Evolutionary conservation across 2,329 filamentous ascomycete genomes (phyloP).

Genomic region (Ramularia collo-cygni): DNA sequence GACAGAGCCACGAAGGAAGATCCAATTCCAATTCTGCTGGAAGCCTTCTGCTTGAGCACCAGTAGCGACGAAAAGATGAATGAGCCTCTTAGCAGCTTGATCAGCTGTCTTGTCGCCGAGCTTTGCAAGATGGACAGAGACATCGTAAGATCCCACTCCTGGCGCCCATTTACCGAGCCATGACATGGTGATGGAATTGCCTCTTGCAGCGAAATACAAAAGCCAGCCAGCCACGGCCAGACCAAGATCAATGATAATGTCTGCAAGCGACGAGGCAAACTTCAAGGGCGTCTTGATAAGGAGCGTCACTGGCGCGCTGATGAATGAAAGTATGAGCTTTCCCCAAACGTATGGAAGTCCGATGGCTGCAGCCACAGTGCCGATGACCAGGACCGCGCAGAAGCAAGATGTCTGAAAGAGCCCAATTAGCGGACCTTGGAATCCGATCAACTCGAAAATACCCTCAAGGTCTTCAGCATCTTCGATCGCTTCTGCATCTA

Average conservation of each 20-base stretch:
- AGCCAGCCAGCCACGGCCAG: conserved; percentile 50
- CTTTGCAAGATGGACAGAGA: conserved; percentile 13
- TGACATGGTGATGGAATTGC: conserved; percentile 1
- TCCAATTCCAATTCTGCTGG: conserved; percentile 21
- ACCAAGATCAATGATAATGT: conserved; percentile 67
- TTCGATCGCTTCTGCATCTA: conserved; percentile 69
- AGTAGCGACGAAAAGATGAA: conserved; percentile 15
- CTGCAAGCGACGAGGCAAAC: conserved; percentile 65
- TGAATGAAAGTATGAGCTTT: conserved; percentile 69
- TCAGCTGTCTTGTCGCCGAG: conserved; percentile 17
- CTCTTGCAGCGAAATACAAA: conserved; percentile 10
- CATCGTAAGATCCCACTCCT: conserved; percentile 5
- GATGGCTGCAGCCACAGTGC: conserved; percentile 77
- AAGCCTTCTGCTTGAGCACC: conserved; percentile 7
- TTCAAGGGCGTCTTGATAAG: conserved; percentile 63
- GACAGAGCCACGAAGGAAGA: conserved; percentile 21
- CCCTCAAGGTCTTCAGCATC: conserved; percentile 92
- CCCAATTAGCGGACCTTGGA: conserved; percentile 85
- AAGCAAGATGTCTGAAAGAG: conserved; percentile 94
- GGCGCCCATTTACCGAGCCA: conserved; percentile 6
- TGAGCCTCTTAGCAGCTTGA: conserved; percentile 18
- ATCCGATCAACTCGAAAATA: conserved; percentile 89
- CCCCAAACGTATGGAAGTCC: conserved; percentile 91
- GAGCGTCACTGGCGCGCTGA: conserved; percentile 69
- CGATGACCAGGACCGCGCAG: conserved; percentile 79